Evolutionary conservation across 352 stramenopile genomes (phyloP).

Genomic region (Phytophthora fragariae): DNA sequence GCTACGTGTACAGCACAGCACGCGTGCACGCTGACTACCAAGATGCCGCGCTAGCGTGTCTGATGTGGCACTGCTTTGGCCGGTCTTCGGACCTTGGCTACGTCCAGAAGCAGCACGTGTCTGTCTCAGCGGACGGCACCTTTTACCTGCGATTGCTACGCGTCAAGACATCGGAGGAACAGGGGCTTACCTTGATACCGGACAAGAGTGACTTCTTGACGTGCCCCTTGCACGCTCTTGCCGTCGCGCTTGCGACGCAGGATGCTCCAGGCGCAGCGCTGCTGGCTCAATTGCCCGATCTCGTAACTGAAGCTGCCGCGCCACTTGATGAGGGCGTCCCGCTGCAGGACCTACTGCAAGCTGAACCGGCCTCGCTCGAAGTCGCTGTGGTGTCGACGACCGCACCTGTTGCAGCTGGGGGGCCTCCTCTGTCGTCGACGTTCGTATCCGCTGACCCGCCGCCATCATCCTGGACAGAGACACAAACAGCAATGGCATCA

Average conservation of each 20-base stretch:
- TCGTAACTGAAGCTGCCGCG: background rate
- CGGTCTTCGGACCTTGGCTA: constrained; percentile 34
- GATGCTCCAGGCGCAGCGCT: constrained; percentile 3
- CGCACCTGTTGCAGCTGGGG: background rate
- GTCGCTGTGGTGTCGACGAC: background rate
- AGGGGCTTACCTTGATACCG: constrained; percentile 37
- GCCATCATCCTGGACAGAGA: background rate
- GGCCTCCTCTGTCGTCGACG: background rate
- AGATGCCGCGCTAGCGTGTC: constrained; percentile 31
- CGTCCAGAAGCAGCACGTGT: constrained; percentile 32
- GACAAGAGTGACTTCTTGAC: constrained; percentile 24
- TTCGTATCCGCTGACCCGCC: too few relatives aligned
- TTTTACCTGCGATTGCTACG: constrained; percentile 41
- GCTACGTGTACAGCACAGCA: background rate
- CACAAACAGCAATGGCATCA: background rate
- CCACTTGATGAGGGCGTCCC: too few relatives aligned
- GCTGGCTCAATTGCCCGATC: constrained; percentile 16
- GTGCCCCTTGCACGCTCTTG: constrained; percentile 29
- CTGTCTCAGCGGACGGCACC: constrained; percentile 19
- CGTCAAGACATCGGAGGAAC: constrained; percentile 39
- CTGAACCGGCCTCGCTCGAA: background rate
- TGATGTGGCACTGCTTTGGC: constrained; percentile 45
- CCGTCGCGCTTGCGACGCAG: constrained; percentile 26
- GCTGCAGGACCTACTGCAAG: too few relatives aligned
- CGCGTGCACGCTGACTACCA: constrained; percentile 29